Base-by-base conservation (phyloP, 1,284 basidiomycete species). In the Naganishia sp. region DNA sequence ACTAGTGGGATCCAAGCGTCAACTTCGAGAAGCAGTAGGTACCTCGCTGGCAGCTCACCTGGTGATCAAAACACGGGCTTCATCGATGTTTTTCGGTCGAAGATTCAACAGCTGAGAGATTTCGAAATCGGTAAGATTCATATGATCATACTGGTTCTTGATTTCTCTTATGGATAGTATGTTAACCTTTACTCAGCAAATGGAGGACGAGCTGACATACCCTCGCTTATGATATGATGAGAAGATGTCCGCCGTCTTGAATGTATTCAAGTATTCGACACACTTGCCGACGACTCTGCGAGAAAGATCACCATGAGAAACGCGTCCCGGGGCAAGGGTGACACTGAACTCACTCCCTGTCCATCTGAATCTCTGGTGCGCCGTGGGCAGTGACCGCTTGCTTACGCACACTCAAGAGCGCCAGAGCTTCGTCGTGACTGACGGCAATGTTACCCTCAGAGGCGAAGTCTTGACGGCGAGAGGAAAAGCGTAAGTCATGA, bases 21-120 rank as follows among this genome's bases (percentile, higher is more conserved):
- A 39, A 39, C 35, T 39, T 13, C 10, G 35, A 9, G 13, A 2
- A 39, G 7, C 13, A 2, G 10, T 6, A 13, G 35, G 13, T 6
- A 25, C 21, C 17, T 47, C 18, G 10, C 11, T n/a, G 23, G 28
- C 9, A 15, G 32, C 65, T 17, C 18, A 67, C 65, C 65, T 67
- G 6, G 58, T 63, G 9, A 67, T 67, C 23, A 67, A 23, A 17
- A 52, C 57, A 42, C 52, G 52, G 23, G 65, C 65, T 51, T 67
- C 65, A 32, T 67, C 65, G n/a, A 60, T 35, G 31, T 51, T 50
- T 10, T 52, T 53, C 13, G 65, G 65, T 35, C 58, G 57, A 28
- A 67, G 58, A 35, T 67, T 67, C 31, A 67, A 28, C 23, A 67
- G 39, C 43, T 67, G 65, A 9, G 58, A 60, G n/a, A 58, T 61